A percentile compares a stretch with the other conserved stretches of the same genome.
Conservation (phyloP, 2,329 filamentous ascomycete species). For the Neoascochyta sp. region DNA sequence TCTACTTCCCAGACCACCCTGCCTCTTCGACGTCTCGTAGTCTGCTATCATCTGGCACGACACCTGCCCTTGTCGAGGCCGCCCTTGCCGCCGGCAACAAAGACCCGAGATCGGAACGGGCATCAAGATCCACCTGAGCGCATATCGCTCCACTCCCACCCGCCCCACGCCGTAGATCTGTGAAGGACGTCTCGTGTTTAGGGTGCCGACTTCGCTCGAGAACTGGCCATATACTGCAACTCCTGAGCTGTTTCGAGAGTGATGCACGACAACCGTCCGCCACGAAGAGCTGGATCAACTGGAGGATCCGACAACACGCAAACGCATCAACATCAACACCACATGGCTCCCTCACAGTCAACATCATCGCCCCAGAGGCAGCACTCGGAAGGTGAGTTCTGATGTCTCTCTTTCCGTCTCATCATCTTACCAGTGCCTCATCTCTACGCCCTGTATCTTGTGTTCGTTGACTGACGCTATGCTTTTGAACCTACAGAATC, state of each 20-base stretch:
- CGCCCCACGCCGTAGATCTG: slow-evolving; percentile 11
- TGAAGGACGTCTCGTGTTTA: slow-evolving; percentile 4
- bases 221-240: too few species aligned
- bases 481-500: slow-evolving; percentile 64
- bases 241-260: neutral
- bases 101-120: slow-evolving; percentile 24
- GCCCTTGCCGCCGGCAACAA: slow-evolving; percentile 3
- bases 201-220: slow-evolving; percentile 12
- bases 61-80: slow-evolving; percentile 1
- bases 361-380: slow-evolving; percentile 19
- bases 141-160: slow-evolving; percentile 20
- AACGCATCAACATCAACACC: slow-evolving; percentile 11
- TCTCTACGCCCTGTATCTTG: neutral
- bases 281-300: slow-evolving; percentile 19
- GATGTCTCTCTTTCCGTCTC: too few species aligned
- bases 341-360: slow-evolving; percentile 21
- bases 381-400: slow-evolving; percentile 29
- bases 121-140: slow-evolving; percentile 25
- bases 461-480: slow-evolving; percentile 11
- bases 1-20: too few species aligned
- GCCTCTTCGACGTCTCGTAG: slow-evolving; percentile 1
- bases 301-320: slow-evolving; percentile 14
- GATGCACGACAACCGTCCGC: slow-evolving; percentile 30
- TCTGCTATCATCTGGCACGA: slow-evolving; percentile 3
- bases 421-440: neutral